phyloP scores from a whole-genome alignment of 1,284 basidiomycete genomes.

The Golubevia sp. region DNA sequence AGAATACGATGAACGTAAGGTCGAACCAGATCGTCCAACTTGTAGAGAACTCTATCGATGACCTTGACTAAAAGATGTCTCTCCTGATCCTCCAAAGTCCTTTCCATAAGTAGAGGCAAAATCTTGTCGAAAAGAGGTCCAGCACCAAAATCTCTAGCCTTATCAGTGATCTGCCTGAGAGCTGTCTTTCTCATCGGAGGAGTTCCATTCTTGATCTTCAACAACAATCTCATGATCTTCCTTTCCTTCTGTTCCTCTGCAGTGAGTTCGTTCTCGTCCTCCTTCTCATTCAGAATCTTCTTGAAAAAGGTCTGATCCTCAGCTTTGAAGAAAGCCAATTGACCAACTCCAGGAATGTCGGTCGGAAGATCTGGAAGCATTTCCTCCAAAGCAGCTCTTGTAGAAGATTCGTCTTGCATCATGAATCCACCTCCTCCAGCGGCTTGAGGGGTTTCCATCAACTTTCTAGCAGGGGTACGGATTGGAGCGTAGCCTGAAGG shows the following conservation, averaged over 20 bases:
- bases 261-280: constrained; percentile 31
- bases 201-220: constrained; percentile 61
- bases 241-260: constrained; percentile 53
- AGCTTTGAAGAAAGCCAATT: constrained; percentile 59
- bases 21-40: constrained; percentile 57
- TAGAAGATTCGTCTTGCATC: constrained; percentile 49
- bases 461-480: constrained; percentile 39
- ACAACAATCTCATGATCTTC: constrained; percentile 55
- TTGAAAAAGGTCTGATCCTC: constrained; percentile 58
- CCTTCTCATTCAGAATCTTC: constrained; percentile 76
- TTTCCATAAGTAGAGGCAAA: constrained; percentile 58
- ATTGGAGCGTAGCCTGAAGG: constrained; percentile 55
- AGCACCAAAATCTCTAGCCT: constrained; percentile 54
- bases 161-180: constrained; percentile 51
- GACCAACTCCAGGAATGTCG: constrained; percentile 57
- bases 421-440: constrained; percentile 37
- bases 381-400: constrained; percentile 38
- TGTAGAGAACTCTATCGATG: constrained; percentile 59
- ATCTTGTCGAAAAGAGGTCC: constrained; percentile 61
- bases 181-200: constrained; percentile 55
- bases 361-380: constrained; percentile 56
- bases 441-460: constrained; percentile 19
- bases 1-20: constrained; percentile 59
- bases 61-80: constrained; percentile 60
- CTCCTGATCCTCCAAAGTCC: constrained; percentile 59